Percentiles rank a stretch among this genome's conserved stretches.
phyloP scores from a whole-genome alignment of 495 filamentous ascomycete genomes.

The Cercophora scortea region DNA sequence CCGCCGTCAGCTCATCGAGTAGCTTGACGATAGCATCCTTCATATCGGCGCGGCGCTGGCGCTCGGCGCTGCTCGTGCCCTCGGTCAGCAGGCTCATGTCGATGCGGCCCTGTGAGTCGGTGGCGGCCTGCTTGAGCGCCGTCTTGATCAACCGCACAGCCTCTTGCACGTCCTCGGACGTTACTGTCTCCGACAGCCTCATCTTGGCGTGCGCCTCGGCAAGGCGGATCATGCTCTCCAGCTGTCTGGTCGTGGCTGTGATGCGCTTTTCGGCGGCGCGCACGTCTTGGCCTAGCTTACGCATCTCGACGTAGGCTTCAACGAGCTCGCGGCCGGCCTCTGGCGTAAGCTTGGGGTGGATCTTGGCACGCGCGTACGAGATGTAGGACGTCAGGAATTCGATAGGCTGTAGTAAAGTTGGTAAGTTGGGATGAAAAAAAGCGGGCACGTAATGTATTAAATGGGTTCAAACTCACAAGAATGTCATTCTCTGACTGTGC shows the following conservation, averaged over 20 bases:
- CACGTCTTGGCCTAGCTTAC: conserved; percentile 90
- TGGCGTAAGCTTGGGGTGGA: conserved; percentile 71
- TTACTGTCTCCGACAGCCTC: conserved; percentile 72
- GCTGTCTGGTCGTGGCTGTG: conserved; percentile 90
- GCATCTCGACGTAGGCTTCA: conserved; percentile 88
- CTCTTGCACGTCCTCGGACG: conserved; percentile 76
- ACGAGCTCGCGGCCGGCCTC: conserved; percentile 75
- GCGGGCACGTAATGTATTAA: background rate
- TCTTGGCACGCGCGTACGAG: conserved; percentile 84
- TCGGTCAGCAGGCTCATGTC: conserved; percentile 95
- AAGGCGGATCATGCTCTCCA: conserved; percentile 95
- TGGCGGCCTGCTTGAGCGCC: conserved; percentile 95
- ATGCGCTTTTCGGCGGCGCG: conserved; percentile 90
- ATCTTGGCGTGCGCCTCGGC: conserved; percentile 97
- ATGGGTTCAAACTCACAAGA: conserved; percentile 51
- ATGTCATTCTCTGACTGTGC: conserved; percentile 63
- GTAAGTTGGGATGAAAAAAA: conserved; percentile 5
- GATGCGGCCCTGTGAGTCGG: conserved; percentile 87
- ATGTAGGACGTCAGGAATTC: conserved; percentile 97
- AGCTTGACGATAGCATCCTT: conserved; percentile 68
- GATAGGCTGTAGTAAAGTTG: conserved; percentile 54
- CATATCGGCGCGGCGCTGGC: conserved; percentile 71
- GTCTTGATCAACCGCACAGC: conserved; percentile 86
- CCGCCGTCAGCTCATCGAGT: conserved; percentile 69
- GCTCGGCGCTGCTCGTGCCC: conserved; percentile 76